phyloP scores from a whole-genome alignment of 768 basidiomycete species.

The Serpula lacrymans region DNA sequence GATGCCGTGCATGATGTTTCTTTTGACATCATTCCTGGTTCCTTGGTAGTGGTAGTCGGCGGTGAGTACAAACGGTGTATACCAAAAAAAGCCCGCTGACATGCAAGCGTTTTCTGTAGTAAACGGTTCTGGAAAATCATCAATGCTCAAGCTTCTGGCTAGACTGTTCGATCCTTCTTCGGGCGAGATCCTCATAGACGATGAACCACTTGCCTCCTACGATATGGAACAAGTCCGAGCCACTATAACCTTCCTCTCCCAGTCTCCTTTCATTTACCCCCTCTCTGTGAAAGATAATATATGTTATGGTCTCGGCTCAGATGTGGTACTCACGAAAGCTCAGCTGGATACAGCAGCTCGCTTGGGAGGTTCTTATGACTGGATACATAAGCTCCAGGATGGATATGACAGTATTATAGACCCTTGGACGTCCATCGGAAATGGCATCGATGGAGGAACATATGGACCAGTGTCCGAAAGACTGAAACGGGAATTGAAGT shows the following conservation, averaged over 20 bases:
- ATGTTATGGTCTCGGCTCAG: slow-evolving; percentile 22
- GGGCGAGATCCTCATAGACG: slow-evolving; percentile 45
- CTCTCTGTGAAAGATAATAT: slow-evolving; percentile 44
- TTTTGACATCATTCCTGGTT: slow-evolving; percentile 25
- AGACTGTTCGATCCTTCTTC: slow-evolving; percentile 44
- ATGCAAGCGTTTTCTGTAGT: background rate
- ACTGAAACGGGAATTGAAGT: slow-evolving; percentile 17
- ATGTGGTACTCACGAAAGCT: slow-evolving; percentile 12
- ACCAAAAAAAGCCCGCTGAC: slow-evolving; percentile 8
- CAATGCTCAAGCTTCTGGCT: slow-evolving; percentile 46
- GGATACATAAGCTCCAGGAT: slow-evolving; percentile 33
- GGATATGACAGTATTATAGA: slow-evolving; percentile 29
- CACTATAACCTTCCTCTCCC: slow-evolving; percentile 46
- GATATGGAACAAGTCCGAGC: slow-evolving; percentile 37
- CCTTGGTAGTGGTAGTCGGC: slow-evolving; percentile 29
- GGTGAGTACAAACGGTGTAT: slow-evolving; percentile 10
- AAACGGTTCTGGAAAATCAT: slow-evolving; percentile 27
- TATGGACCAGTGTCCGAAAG: slow-evolving; percentile 17
- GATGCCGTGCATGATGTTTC: slow-evolving; percentile 22
- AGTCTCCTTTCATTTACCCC: slow-evolving; percentile 48
- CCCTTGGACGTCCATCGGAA: slow-evolving; percentile 15
- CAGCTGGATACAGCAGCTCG: slow-evolving; percentile 28
- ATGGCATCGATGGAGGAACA: slow-evolving; percentile 17
- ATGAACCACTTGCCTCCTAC: slow-evolving; percentile 35
- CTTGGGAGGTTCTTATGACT: slow-evolving; percentile 24